A percentile compares a stretch with the other conserved stretches of the same genome.
phyloP scores from a whole-genome alignment of 2,329 filamentous ascomycete species.

The Bipolaris gigantea region DNA sequence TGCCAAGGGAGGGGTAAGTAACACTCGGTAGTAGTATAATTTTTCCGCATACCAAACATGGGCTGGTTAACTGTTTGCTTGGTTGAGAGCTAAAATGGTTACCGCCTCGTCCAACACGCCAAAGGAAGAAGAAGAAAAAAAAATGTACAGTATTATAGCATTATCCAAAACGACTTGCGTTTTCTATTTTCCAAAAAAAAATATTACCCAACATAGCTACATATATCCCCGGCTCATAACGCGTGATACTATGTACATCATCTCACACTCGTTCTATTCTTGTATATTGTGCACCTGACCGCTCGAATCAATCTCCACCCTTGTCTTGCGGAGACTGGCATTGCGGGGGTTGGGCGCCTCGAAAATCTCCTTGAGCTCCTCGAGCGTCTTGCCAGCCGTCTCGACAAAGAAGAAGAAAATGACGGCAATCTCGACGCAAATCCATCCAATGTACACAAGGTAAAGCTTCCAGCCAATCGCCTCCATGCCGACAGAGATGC shows the following conservation, averaged over 20 bases:
- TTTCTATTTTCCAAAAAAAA: not conserved
- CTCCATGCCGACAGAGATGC: constrained; percentile 37
- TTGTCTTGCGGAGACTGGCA: constrained; percentile 27
- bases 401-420: constrained; percentile 42
- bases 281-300: constrained; percentile 32
- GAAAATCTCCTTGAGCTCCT: constrained; percentile 40
- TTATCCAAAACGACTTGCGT: not conserved
- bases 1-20: too few species aligned
- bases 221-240: not conserved
- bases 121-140: too few species aligned
- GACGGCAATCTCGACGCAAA: constrained; percentile 33
- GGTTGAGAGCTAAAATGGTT: too few species aligned
- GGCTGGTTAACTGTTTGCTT: too few species aligned
- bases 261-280: not conserved
- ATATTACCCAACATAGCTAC: not conserved
- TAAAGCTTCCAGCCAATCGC: constrained; percentile 39
- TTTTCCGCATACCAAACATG: too few species aligned
- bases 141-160: too few species aligned
- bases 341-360: constrained; percentile 35
- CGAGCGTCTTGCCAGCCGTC: constrained; percentile 37
- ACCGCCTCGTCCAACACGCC: too few species aligned
- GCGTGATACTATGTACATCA: not conserved
- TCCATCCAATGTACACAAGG: constrained; percentile 39
- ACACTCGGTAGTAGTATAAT: too few species aligned
- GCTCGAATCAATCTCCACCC: constrained; percentile 27